Evolutionary conservation across 345 rosid species (phyloP).

Genomic region (Citrus australasica): DNA sequence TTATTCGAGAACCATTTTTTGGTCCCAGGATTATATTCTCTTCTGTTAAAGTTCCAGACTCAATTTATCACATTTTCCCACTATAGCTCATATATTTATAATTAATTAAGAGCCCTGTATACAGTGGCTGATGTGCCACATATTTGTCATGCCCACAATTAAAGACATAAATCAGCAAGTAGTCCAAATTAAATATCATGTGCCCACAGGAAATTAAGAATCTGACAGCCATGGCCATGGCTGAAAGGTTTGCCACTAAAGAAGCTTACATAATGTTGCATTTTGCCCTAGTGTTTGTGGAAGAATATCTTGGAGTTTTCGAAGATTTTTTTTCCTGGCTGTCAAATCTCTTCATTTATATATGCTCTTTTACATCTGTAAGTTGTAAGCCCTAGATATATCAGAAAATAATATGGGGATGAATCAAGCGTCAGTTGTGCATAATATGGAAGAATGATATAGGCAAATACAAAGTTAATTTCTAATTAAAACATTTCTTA

Average conservation of each 20-base stretch:
- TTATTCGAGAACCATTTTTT: no score
- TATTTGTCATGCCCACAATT: neutral
- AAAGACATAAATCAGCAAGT: neutral
- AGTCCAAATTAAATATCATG: neutral
- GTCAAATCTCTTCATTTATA: neutral
- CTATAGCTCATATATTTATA: neutral
- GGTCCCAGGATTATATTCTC: no score
- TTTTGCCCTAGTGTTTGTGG: neutral
- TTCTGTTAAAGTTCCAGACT: no score
- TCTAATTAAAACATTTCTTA: no score
- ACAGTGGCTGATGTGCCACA: neutral
- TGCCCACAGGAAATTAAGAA: neutral
- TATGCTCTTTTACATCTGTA: no score
- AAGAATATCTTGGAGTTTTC: slow-evolving; percentile 4
- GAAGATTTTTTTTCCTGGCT: neutral
- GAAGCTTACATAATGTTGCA: neutral
- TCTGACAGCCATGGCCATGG: neutral
- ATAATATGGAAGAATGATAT: no score
- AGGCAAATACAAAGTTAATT: no score
- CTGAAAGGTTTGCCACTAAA: neutral
- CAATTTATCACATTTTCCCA: no score
- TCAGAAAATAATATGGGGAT: no score
- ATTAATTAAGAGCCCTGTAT: neutral
- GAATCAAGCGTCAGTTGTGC: no score
- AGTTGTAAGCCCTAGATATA: no score